Evolutionary conservation across 2,329 filamentous ascomycete species (phyloP), one percentile per base, ranked within the genome.

Genomic region (Fusarium sp.): DNA sequence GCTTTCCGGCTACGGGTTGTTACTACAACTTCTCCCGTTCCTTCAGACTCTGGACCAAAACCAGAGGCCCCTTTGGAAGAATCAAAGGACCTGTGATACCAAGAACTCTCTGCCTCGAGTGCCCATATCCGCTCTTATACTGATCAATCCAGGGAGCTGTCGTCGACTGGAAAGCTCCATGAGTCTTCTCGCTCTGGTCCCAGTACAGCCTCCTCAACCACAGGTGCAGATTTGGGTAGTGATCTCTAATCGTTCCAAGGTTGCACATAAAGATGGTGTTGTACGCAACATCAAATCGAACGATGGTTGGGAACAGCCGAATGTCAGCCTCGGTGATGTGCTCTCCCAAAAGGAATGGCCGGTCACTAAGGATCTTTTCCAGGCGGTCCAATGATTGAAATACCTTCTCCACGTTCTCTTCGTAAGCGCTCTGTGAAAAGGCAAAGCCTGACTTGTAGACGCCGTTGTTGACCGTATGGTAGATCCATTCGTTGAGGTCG

Each of bases 201-300:
- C 92, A 94, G 75, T 94, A 95, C 56, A 94, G 76, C 56, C 88
- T 84, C 37, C 90, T 83, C 65, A 94, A 68, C 92, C 92, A 94
- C 51, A 84, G 83, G 76, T 94, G 90, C 47, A 94, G 79, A 40
- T 85, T 81, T 4, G 91, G 92, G 74, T 89, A 91, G 71, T 91
- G 88, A 69, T 90, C 83, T 4, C 89, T 82, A 62, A 92, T 89
- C 73, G 87, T 89, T 72, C 86, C 88, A 16, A 91, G 73, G 65
- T 91, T 92, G 71, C 89, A 91, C 73, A 86, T 83, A 75, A 92
- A 91, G 31, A 91, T 87, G 66, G 89, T 86, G 39, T 91, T 84
- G 70, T 93, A 94, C 1, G 90, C 90, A 1, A 87, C 82, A 68
- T 94, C 92, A 73, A 94, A 94, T 3, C 91, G 86, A 12, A 87